These are phyloP conservation scores for Tausonia pullulans DNA, from an alignment of 1,284 basidiomycete genomes.

Conservation along the genomic window DNA sequence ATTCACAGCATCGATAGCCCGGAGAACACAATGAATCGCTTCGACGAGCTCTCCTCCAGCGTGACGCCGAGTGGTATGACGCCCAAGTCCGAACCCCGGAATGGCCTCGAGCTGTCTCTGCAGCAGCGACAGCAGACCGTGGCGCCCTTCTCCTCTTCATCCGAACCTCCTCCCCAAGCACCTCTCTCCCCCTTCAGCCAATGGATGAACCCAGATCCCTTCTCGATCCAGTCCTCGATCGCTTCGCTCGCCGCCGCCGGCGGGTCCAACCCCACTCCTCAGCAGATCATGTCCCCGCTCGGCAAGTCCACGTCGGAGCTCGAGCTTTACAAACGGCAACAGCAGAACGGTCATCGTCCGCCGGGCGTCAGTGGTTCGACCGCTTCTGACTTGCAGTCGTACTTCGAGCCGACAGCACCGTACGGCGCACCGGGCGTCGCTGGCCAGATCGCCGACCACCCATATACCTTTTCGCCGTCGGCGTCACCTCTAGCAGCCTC, in stretches of 20 bases:
- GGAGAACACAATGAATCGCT: neutral
- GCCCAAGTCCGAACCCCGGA: neutral
- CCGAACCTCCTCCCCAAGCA: no score
- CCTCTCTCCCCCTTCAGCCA: slow-evolving; percentile 9
- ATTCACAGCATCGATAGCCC: neutral
- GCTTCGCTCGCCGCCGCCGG: neutral
- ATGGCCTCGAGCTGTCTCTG: neutral
- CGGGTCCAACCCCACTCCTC: neutral
- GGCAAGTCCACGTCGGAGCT: no score
- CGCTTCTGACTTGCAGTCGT: neutral
- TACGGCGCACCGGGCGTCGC: neutral
- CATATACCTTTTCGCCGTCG: neutral
- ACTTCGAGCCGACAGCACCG: neutral
- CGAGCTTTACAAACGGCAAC: neutral
- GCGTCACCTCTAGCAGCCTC: neutral
- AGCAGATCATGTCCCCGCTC: no score
- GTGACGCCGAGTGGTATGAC: neutral
- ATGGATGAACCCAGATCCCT: slow-evolving; percentile 10
- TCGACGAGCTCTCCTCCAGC: neutral
- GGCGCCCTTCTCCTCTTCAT: no score
- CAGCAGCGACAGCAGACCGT: neutral
- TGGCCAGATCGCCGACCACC: neutral
- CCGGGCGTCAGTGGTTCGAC: neutral
- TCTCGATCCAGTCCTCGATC: neutral
- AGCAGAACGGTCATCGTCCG: neutral